A percentile compares a stretch with the other conserved stretches of the same genome.
These are phyloP conservation scores for Aspergillus thermomutatus DNA, from an alignment of 2,329 filamentous ascomycete species.

Conservation along the genomic window DNA sequence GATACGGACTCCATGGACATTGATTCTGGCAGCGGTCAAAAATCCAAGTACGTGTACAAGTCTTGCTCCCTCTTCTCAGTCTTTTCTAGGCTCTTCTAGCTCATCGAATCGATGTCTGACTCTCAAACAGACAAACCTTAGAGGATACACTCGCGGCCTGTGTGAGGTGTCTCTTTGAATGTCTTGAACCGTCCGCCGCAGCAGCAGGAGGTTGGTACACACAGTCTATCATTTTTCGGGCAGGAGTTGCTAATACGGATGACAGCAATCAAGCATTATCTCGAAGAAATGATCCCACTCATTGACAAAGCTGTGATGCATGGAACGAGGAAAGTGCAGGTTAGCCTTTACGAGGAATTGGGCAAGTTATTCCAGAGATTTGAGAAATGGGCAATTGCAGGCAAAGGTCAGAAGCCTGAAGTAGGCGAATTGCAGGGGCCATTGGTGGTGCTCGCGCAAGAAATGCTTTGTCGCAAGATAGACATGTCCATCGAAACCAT, in stretches of 20 bases:
- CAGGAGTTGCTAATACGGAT: conserved; percentile 22
- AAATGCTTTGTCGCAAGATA: conserved; percentile 31
- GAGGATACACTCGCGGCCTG: conserved; percentile 38
- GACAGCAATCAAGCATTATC: conserved; percentile 29
- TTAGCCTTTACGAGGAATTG: conserved; percentile 34
- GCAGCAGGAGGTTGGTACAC: conserved; percentile 23
- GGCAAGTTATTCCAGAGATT: conserved; percentile 31
- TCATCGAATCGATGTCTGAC: neutral
- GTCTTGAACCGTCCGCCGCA: conserved; percentile 29
- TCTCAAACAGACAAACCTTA: conserved; percentile 17
- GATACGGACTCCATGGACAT: conserved; percentile 67
- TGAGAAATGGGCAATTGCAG: conserved; percentile 19
- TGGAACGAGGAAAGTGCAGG: conserved; percentile 34
- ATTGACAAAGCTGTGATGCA: conserved; percentile 29
- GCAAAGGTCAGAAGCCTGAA: conserved; percentile 13
- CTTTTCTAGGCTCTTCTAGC: neutral
- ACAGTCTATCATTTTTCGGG: conserved; percentile 1
- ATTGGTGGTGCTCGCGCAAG: conserved; percentile 26
- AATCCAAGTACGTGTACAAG: conserved; percentile 25
- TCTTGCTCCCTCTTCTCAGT: neutral
- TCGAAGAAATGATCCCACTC: conserved; percentile 27
- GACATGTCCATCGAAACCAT: conserved; percentile 35
- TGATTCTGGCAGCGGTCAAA: conserved; percentile 49
- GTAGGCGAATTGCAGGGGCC: conserved; percentile 21
- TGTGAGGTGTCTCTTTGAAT: conserved; percentile 38